Evolutionary conservation across 768 basidiomycete species (phyloP), one percentile per base, ranked within the genome.

Genomic region (Trametes cingulata): DNA sequence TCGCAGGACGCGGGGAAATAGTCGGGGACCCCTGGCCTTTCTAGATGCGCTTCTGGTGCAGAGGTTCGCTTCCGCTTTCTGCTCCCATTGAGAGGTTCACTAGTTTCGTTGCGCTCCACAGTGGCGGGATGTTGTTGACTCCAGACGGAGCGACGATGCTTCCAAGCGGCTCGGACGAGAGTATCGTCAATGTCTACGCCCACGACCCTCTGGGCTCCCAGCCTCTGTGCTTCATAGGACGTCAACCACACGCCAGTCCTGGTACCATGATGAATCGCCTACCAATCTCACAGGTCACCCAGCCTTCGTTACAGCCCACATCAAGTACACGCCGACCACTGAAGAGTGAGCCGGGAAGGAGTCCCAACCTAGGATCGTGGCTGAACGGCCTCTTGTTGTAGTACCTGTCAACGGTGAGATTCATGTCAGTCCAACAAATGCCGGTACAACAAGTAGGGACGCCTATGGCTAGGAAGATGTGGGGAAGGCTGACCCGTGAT

Each of bases 211-310:
- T 67, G 69, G 6, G 91, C 87, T 1, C 81, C 82, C 71, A 79
- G 79, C 0, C 73, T 72, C 68, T 91, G 92, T 25, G 88, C 91
- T 91, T n/a, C n/a, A n/a, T n/a, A n/a, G n/a, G 61, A 22, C 55
- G 54, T 61, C 35, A 35, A n/a, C 51, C 50, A 5, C 7, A 24
- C 12, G 20, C 5, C 4, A 6, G 3, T 6, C 6, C 20, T 12
- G 2, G 6, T 5, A 13, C 19, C 36, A 22, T 8, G 36, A 37
- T 2, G 7, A 14, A n/a, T 33, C 29, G 15, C 77, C 48, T 63
- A 88, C 93, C 93, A n/a, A 95, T 85, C 70, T 95, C 91, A 69
- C 88, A 88, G 1, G 90, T 88, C 36, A 95, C 86, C 80, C 82
- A 84, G 8, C 93, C 93, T 68, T 91, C 87, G 70, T 95, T 96